Conservation (phyloP, 176 grass and related monocot species). For the Pharus latifolius region DNA sequence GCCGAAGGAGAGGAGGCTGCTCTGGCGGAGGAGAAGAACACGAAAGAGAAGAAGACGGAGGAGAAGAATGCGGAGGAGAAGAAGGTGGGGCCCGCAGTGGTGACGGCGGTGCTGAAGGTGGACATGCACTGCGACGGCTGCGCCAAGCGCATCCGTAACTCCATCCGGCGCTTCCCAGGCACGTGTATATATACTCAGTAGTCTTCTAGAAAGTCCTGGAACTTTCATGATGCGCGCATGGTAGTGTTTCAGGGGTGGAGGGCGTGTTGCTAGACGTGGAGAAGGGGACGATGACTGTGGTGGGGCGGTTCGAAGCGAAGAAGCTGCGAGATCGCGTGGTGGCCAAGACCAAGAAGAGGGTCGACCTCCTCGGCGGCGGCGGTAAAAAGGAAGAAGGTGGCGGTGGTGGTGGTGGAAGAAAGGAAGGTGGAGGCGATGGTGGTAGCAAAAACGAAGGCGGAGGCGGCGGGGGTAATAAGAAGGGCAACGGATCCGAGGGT, state of each 20-base stretch:
- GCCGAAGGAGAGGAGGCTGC: background rate
- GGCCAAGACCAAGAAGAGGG: slow-evolving; percentile 54
- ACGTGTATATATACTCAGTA: background rate
- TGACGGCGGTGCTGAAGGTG: slow-evolving; percentile 60
- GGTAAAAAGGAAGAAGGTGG: background rate
- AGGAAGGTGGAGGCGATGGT: background rate
- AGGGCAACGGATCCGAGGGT: background rate
- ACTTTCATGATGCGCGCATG: background rate
- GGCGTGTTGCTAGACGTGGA: slow-evolving; percentile 54
- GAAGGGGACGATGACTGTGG: slow-evolving; percentile 51
- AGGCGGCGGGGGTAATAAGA: background rate
- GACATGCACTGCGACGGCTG: slow-evolving; percentile 91
- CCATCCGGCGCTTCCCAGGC: slow-evolving; percentile 54
- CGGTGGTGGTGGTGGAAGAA: background rate
- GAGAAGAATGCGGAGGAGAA: background rate
- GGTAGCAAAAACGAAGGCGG: background rate
- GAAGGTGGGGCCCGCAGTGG: background rate
- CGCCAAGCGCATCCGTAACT: slow-evolving; percentile 37
- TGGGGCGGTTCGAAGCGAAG: slow-evolving; percentile 61
- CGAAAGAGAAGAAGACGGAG: background rate
- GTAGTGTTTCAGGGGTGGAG: slow-evolving; percentile 45
- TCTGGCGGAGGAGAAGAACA: background rate
- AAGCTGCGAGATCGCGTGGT: slow-evolving; percentile 63
- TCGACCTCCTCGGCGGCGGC: slow-evolving; percentile 41
- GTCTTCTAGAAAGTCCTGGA: background rate